Conservation (phyloP, 371 early-diverging fungal species). For the Rhizopus delemar region DNA sequence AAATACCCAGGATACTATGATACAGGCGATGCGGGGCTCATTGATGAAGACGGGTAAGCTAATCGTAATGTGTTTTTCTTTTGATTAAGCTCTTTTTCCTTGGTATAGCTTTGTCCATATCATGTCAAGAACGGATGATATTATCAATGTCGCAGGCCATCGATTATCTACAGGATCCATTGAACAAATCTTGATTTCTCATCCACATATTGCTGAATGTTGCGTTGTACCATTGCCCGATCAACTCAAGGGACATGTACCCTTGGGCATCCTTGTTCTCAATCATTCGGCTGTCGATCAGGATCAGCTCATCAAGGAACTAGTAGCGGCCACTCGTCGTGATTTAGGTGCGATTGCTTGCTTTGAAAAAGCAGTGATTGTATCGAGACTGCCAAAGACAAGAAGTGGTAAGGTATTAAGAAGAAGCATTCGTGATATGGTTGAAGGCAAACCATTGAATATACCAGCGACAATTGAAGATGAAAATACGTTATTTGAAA, state of each 20-base stretch:
- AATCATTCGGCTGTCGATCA: slow-evolving; percentile 28
- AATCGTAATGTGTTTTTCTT: not conserved
- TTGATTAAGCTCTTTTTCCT: not conserved
- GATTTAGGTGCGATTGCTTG: slow-evolving; percentile 83
- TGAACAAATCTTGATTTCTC: slow-evolving; percentile 77
- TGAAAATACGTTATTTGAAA: slow-evolving; percentile 59
- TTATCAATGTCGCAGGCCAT: slow-evolving; percentile 92
- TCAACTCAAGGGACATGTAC: slow-evolving; percentile 69
- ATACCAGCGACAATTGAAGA: slow-evolving; percentile 89
- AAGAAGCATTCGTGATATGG: slow-evolving; percentile 75
- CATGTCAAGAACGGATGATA: slow-evolving; percentile 90
- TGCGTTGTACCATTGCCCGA: slow-evolving; percentile 72
- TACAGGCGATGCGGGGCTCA: slow-evolving; percentile 82
- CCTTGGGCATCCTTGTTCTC: slow-evolving; percentile 64
- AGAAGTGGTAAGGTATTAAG: slow-evolving; percentile 91
- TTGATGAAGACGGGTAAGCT: slow-evolving; percentile 69
- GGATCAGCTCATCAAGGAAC: slow-evolving; percentile 42
- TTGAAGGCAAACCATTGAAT: slow-evolving; percentile 58
- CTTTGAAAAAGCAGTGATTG: slow-evolving; percentile 65
- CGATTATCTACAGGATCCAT: slow-evolving; percentile 92
- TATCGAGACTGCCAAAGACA: slow-evolving; percentile 88
- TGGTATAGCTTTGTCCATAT: slow-evolving; percentile 62
- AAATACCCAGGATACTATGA: slow-evolving; percentile 84
- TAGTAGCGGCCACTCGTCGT: slow-evolving; percentile 53
- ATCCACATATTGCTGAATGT: slow-evolving; percentile 76